Evolutionary conservation across 805 yeast genomes (phyloP), one percentile per base, ranked within the genome.

Genomic region (Pichia thaimueangensis): DNA sequence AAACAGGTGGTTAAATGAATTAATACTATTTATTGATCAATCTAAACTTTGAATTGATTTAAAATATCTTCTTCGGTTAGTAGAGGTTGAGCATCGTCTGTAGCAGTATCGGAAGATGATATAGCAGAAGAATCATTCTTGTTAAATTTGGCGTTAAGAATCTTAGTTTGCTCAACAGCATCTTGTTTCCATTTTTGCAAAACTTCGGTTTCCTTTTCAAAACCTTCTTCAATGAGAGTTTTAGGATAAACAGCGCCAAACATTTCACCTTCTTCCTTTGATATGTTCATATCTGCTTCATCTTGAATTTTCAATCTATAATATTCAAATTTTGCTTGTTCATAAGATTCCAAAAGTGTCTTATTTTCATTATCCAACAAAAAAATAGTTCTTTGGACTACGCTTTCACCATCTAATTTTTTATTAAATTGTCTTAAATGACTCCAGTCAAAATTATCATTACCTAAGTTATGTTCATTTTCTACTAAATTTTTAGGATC

Each of bases 321-420:
- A 59, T 86, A 93, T 64, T 93, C 97, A 50, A 76, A 79, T 52
- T 95, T 74, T 3, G 97, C 87, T 55, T 77, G 76, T 56, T 86
- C 91, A 58, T 91, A 93, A 0, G 96, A 94, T 15, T 76, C 78
- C 36, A 73, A 59, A 22, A 81, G 56, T 30, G 67, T 59, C 49
- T 63, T 44, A 36, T 64, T 45, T 25, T 54, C 38, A 12, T 62
- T 63, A 19, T 68, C 62, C 41, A 77, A 55, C 31, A 85, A 56
- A 58, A 73, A 78, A 34, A 83, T 45, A 1, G 89, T 73, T 60
- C 93, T 73, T 59, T 82, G 91, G 2, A 84, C 87, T 8, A 85
- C 93, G 45, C 78, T 74, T 64, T 93, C 98, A 47, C 97, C 97
- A 55, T 87, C 95, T 29, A 93, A 69, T 19, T 82, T 82, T 58